Evolutionary conservation across 441 rosid genomes (phyloP).

Genomic region (Syzygium malaccense): DNA sequence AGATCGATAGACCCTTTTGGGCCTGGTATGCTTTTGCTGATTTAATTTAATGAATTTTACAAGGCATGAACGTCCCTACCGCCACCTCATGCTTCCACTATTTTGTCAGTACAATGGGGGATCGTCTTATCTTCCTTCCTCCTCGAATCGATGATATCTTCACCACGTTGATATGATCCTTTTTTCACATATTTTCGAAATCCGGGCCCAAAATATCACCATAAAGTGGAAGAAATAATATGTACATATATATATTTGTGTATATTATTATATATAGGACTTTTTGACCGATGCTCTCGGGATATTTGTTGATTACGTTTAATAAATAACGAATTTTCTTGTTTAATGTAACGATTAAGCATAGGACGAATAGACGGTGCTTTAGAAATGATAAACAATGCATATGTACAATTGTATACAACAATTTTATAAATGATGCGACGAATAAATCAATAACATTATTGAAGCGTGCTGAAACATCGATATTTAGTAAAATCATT

Average conservation of each 20-base stretch:
- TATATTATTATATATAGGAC: neutral
- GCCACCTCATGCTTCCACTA: neutral
- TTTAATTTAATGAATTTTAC: neutral
- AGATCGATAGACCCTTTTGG: neutral
- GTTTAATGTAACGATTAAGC: rapidly evolving
- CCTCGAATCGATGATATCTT: neutral
- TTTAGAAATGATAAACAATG: neutral
- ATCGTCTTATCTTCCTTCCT: neutral
- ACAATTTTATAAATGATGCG: neutral
- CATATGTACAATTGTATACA: neutral
- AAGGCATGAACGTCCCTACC: neutral
- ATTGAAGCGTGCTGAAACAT: no score
- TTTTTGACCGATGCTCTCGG: neutral
- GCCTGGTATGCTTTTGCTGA: neutral
- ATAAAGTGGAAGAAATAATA: neutral
- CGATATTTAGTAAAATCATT: neutral
- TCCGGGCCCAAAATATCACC: neutral
- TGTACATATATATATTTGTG: no score
- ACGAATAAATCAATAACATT: neutral
- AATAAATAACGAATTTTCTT: neutral
- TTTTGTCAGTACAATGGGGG: neutral
- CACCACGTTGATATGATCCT: neutral
- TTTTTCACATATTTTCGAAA: no score
- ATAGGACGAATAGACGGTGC: neutral
- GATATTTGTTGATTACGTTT: neutral